These are phyloP conservation scores for Phaeosphaeria sp. DNA, from an alignment of 2,329 filamentous ascomycete species.

Conservation along the genomic window DNA sequence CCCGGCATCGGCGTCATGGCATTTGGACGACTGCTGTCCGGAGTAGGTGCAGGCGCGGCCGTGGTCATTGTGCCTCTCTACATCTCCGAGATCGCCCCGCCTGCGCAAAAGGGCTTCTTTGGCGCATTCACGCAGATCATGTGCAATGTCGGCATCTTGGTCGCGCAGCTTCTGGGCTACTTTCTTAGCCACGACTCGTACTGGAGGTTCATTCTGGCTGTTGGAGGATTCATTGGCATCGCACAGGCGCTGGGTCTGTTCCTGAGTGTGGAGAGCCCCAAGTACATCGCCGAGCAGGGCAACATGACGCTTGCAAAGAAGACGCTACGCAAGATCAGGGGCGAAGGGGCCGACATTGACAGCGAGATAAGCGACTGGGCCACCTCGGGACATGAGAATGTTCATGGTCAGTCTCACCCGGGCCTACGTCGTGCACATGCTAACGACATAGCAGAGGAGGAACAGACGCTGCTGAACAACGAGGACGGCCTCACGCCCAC, in stretches of 20 bases:
- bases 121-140: conserved; percentile 86
- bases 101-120: conserved; percentile 75
- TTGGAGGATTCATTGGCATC: conserved; percentile 72
- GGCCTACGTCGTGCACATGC: background rate
- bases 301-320: conserved; percentile 67
- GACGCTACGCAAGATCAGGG: conserved; percentile 78
- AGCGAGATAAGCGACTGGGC: conserved; percentile 70
- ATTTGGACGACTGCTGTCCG: conserved; percentile 78
- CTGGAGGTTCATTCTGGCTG: conserved; percentile 84
- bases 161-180: conserved; percentile 83
- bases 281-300: conserved; percentile 78
- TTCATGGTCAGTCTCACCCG: conserved; percentile 29
- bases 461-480: conserved; percentile 70
- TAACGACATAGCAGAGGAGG: conserved; percentile 60
- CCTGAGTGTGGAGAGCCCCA: conserved; percentile 80
- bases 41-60: conserved; percentile 83
- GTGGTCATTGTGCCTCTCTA: conserved; percentile 95
- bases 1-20: conserved; percentile 71
- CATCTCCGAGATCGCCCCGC: conserved; percentile 87
- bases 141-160: conserved; percentile 88
- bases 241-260: conserved; percentile 74
- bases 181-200: conserved; percentile 80
- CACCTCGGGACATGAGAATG: conserved; percentile 33
- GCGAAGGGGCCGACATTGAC: conserved; percentile 70
- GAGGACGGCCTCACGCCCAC: conserved; percentile 36